Percentiles rank a stretch among this genome's conserved stretches.
These are phyloP conservation scores for Eimeria maxima DNA, from an alignment of 169 alveolate genomes.

Conservation along the genomic window DNA sequence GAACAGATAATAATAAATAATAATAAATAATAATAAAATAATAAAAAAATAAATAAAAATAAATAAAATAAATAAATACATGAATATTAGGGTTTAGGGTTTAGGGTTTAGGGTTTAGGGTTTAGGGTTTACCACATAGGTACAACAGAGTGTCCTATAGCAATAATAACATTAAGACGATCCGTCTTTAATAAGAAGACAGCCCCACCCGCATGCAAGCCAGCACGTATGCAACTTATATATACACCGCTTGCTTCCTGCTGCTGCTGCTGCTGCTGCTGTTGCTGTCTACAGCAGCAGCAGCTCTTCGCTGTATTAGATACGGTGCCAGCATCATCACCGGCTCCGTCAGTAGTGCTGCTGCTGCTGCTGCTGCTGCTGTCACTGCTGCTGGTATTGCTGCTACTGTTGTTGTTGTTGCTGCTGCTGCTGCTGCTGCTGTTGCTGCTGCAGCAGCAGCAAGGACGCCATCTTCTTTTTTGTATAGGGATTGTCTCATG, in stretches of 20 bases:
- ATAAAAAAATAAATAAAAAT: neutral
- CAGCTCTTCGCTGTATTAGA: neutral
- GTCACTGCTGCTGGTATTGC: neutral
- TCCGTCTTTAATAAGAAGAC: neutral
- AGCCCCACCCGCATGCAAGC: neutral
- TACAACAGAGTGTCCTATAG: neutral
- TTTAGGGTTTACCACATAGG: conserved; percentile 1
- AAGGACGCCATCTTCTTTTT: neutral
- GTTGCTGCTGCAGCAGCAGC: conserved; percentile 36
- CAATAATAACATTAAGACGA: neutral
- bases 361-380: conserved; percentile 44
- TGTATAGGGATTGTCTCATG: neutral
- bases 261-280: conserved; percentile 52
- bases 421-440: conserved; percentile 51
- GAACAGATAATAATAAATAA: neutral
- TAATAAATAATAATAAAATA: neutral
- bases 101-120: neutral
- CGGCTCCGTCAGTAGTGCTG: neutral
- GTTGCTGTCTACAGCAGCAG: conserved; percentile 1
- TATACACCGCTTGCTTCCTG: conserved; percentile 35
- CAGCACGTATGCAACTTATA: conserved; percentile 9
- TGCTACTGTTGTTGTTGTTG: conserved; percentile 5
- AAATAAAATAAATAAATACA: neutral
- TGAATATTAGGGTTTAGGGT: neutral
- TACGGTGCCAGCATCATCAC: neutral